Percentiles rank a stretch among this genome's conserved stretches.
These are phyloP conservation scores for Poa annua DNA, from an alignment of 176 grass and related monocot genomes.

Conservation along the genomic window DNA sequence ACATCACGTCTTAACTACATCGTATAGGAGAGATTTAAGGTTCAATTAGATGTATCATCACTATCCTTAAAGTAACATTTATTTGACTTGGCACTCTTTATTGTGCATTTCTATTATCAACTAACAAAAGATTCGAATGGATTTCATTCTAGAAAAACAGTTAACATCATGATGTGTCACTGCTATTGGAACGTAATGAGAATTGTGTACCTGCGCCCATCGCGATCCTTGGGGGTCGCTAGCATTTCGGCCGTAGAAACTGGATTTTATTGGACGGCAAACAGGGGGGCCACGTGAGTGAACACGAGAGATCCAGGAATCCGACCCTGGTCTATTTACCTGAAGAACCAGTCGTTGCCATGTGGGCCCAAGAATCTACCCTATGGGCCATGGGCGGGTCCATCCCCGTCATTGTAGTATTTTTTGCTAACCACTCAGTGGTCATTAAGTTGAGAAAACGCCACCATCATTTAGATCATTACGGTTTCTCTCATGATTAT, in stretches of 20 bases:
- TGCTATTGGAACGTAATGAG: neutral
- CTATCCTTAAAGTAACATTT: neutral
- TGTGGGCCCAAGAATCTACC: neutral
- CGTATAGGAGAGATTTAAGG: neutral
- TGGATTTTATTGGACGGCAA: neutral
- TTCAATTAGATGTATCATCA: neutral
- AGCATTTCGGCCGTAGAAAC: neutral
- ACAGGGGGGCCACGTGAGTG: neutral
- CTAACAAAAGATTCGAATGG: neutral
- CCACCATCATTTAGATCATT: too few relatives aligned
- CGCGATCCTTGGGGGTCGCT: neutral
- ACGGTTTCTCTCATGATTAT: too few relatives aligned
- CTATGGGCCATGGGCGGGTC: too few relatives aligned
- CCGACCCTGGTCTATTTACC: neutral
- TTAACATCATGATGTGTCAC: neutral
- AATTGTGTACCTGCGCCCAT: neutral
- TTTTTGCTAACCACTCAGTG: too few relatives aligned
- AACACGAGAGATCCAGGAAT: slow-evolving; percentile 44
- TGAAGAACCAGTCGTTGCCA: neutral
- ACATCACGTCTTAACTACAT: neutral
- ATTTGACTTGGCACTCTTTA: neutral
- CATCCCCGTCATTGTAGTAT: too few relatives aligned
- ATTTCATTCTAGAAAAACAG: neutral
- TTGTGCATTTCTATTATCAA: neutral
- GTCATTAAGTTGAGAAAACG: too few relatives aligned